A percentile compares a stretch with the other conserved stretches of the same genome.
Evolutionary conservation across 192 early-diverging fungal species (phyloP).

Genomic region (Obelidium mucronatum): DNA sequence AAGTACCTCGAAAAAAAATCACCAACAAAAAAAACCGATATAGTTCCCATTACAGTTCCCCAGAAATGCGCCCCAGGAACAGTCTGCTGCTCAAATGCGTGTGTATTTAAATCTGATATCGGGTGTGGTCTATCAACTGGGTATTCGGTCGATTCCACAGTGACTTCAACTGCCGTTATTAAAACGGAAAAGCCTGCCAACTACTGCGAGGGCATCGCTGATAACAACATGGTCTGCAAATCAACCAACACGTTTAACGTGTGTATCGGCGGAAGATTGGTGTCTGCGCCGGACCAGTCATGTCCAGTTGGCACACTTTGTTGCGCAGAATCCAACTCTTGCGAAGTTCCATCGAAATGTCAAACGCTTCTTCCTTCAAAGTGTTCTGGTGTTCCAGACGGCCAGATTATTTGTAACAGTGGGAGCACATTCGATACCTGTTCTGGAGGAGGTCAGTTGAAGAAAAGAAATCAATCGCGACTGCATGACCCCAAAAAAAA

Average conservation of each 20-base stretch:
- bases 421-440: constrained; percentile 28
- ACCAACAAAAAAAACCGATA: background rate
- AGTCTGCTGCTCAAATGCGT: constrained; percentile 35
- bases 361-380: constrained; percentile 3
- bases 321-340: constrained; percentile 20
- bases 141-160: background rate
- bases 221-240: constrained; percentile 19
- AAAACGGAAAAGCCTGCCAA: background rate
- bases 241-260: constrained; percentile 24
- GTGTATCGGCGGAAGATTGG: constrained; percentile 16
- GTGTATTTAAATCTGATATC: constrained; percentile 20
- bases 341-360: background rate
- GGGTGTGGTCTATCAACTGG: background rate
- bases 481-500: no score
- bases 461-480: background rate
- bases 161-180: background rate
- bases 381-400: constrained; percentile 12
- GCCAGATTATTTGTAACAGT: constrained; percentile 8
- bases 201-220: constrained; percentile 8
- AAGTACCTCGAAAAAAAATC: background rate
- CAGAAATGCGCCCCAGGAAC: constrained; percentile 33
- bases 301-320: constrained; percentile 24
- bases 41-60: background rate
- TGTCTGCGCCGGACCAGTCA: background rate
- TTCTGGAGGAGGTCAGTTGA: constrained; percentile 1